phyloP scores from a whole-genome alignment of 805 yeast species.

The Priceomyces haplophilus region DNA sequence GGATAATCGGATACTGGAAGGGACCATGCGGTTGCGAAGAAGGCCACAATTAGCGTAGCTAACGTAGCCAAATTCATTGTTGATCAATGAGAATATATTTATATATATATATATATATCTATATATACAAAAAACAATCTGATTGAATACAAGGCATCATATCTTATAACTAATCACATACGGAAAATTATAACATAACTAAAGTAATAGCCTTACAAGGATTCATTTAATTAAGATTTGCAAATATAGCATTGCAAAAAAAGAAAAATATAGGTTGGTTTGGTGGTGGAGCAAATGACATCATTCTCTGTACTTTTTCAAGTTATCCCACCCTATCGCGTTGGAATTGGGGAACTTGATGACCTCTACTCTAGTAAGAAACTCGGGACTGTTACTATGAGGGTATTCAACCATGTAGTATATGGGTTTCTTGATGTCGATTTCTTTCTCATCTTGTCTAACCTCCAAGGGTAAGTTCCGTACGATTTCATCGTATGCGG shows the following conservation, averaged over 20 bases:
- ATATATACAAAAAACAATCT: background rate
- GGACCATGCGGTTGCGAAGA: background rate
- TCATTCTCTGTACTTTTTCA: slow-evolving; percentile 27
- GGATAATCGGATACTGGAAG: background rate
- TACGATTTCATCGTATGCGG: slow-evolving; percentile 30
- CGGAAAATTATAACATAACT: background rate
- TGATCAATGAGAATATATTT: too few relatives aligned
- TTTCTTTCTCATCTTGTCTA: slow-evolving; percentile 14
- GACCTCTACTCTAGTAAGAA: slow-evolving; percentile 36
- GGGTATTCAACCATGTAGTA: slow-evolving; percentile 29
- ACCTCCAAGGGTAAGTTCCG: slow-evolving; percentile 33
- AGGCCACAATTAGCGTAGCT: background rate
- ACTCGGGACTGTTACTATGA: slow-evolving; percentile 30
- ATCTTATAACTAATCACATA: background rate
- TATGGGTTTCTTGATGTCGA: slow-evolving; percentile 33
- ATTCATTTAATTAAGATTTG: background rate
- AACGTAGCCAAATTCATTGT: background rate
- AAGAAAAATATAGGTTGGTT: too few relatives aligned
- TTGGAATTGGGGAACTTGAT: slow-evolving; percentile 43
- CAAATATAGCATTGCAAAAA: background rate
- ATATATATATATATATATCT: too few relatives aligned
- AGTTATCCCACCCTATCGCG: slow-evolving; percentile 43
- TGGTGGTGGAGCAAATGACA: too few relatives aligned
- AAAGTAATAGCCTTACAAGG: background rate
- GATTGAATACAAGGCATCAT: background rate